phyloP scores from a whole-genome alignment of 257 asterid genomes.

The Jaltomata sinuosa region DNA sequence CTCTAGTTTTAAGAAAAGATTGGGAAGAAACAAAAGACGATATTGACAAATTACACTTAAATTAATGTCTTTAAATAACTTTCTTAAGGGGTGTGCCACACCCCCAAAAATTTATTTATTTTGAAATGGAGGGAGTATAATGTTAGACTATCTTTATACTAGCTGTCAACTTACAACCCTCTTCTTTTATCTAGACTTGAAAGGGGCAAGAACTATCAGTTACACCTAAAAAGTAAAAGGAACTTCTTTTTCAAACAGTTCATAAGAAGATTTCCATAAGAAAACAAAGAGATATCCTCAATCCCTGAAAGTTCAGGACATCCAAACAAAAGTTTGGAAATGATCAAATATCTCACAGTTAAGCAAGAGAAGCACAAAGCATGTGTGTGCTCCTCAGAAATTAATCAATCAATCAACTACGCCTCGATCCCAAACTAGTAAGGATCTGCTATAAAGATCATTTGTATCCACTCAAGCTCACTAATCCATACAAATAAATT shows the following conservation, averaged over 20 bases:
- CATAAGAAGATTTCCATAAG: neutral
- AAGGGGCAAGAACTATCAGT: neutral
- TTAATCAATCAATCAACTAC: neutral
- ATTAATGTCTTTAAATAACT: no score
- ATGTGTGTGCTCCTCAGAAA: neutral
- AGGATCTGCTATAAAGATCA: neutral
- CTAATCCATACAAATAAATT: neutral
- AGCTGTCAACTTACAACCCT: neutral
- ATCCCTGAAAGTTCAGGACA: neutral
- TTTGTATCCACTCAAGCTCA: neutral
- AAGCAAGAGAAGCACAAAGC: neutral
- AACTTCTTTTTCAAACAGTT: neutral
- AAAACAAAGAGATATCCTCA: neutral
- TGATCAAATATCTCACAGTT: neutral
- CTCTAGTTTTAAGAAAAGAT: no score
- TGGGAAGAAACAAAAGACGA: no score
- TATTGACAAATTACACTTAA: no score
- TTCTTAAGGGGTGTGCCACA: no score
- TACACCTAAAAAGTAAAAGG: neutral
- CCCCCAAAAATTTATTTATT: no score
- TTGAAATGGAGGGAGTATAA: no score
- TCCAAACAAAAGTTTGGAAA: no score
- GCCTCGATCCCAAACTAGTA: neutral
- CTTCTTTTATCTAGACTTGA: neutral
- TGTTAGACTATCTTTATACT: neutral